Conservation (phyloP, 169 alveolate species). For the Plasmodium inui region DNA sequence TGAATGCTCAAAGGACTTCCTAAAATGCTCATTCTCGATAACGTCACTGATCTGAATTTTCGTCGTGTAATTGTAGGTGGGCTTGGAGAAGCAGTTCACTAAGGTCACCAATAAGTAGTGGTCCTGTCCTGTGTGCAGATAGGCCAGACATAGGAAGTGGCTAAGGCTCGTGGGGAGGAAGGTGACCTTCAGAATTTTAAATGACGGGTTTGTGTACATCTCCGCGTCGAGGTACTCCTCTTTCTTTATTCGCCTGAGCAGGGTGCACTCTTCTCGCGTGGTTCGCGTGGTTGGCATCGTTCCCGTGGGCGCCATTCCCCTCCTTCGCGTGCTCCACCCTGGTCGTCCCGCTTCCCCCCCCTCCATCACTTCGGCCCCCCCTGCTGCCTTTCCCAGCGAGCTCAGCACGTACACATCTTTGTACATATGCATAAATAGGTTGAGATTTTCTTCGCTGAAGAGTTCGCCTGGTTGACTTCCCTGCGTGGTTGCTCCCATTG, state of each 20-base stretch:
- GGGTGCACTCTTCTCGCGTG: background rate
- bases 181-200: conserved; percentile 32
- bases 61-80: conserved; percentile 30
- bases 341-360: background rate
- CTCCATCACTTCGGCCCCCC: background rate
- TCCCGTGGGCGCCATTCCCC: background rate
- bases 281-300: background rate
- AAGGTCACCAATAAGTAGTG: conserved; percentile 36
- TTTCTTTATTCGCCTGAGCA: conserved; percentile 12
- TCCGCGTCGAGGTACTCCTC: conserved; percentile 19
- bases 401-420: conserved; percentile 50
- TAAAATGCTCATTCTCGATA: conserved; percentile 27
- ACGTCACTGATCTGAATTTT: conserved; percentile 9
- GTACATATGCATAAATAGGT: conserved; percentile 54
- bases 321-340: background rate
- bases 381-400: background rate
- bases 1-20: background rate
- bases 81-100: conserved; percentile 38
- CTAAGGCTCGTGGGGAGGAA: conserved; percentile 32
- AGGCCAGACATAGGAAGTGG: conserved; percentile 25
- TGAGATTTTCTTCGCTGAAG: conserved; percentile 42
- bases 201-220: conserved; percentile 18
- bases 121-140: background rate
- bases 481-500: background rate
- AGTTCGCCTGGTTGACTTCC: background rate